A percentile compares a stretch with the other conserved stretches of the same genome.
Conservation (phyloP, 805 yeast species). For the Sporopachydermia quercuum region DNA sequence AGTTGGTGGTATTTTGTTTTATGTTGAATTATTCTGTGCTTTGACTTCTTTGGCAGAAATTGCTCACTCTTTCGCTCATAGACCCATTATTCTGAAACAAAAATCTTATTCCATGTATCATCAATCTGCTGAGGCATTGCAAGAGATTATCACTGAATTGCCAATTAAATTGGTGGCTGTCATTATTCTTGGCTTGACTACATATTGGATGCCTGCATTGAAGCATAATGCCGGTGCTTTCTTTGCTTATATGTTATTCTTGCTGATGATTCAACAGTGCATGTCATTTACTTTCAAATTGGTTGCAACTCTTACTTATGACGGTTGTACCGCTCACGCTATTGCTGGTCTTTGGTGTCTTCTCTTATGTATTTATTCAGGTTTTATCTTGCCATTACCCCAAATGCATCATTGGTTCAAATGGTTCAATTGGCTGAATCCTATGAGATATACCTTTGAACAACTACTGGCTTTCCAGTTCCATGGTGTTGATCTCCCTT, state of each 20-base stretch:
- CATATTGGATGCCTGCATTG: slow-evolving; percentile 41
- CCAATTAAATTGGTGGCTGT: slow-evolving; percentile 41
- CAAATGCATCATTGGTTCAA: slow-evolving; percentile 49
- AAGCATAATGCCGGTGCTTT: slow-evolving; percentile 39
- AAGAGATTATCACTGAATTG: slow-evolving; percentile 38
- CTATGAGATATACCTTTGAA: slow-evolving; percentile 35
- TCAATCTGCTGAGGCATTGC: slow-evolving; percentile 49
- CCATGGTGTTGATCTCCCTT: slow-evolving; percentile 34
- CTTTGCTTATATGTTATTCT: slow-evolving; percentile 32
- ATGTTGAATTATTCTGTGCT: slow-evolving; percentile 43
- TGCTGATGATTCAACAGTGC: slow-evolving; percentile 33
- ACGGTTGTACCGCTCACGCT: slow-evolving; percentile 42
- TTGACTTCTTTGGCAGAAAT: slow-evolving; percentile 50
- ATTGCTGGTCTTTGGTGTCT: slow-evolving; percentile 38
- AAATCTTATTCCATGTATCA: slow-evolving; percentile 47
- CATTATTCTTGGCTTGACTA: slow-evolving; percentile 28
- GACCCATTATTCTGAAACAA: slow-evolving; percentile 53
- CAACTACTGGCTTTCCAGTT: slow-evolving; percentile 43
- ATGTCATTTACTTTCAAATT: slow-evolving; percentile 39
- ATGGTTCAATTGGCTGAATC: slow-evolving; percentile 37
- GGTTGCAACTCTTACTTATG: slow-evolving; percentile 35
- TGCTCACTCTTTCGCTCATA: slow-evolving; percentile 39
- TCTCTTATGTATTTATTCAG: slow-evolving; percentile 43
- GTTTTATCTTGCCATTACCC: slow-evolving; percentile 29
- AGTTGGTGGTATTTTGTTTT: slow-evolving; percentile 50